Evolutionary conservation across 2,329 filamentous ascomycete species (phyloP).

Genomic region (Penicillium sumatraense): DNA sequence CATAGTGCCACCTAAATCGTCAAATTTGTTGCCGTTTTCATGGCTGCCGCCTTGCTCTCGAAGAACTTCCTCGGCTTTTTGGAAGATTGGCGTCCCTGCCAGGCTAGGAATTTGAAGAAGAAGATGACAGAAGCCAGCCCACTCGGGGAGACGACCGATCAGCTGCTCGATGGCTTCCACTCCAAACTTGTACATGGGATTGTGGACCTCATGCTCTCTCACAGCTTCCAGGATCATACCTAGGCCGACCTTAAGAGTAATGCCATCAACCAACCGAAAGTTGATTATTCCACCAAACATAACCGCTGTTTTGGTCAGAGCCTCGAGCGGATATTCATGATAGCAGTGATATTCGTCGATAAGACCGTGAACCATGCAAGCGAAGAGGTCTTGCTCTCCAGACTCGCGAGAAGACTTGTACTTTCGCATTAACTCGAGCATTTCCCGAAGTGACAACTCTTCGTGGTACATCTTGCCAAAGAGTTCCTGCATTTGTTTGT

Average conservation of each 20-base stretch:
- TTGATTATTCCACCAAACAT: slow-evolving; percentile 97
- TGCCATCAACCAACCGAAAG: slow-evolving; percentile 84
- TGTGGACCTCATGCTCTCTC: slow-evolving; percentile 77
- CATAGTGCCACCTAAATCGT: slow-evolving; percentile 37
- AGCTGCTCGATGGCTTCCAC: slow-evolving; percentile 92
- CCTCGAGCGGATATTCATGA: slow-evolving; percentile 92
- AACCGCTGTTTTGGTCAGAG: slow-evolving; percentile 91
- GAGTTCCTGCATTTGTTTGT: slow-evolving; percentile 92
- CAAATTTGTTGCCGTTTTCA: slow-evolving; percentile 48
- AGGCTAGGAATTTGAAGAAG: slow-evolving; percentile 81
- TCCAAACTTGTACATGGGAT: slow-evolving; percentile 97
- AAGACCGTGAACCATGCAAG: slow-evolving; percentile 96
- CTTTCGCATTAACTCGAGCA: slow-evolving; percentile 80
- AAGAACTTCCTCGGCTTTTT: slow-evolving; percentile 80
- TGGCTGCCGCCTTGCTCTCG: slow-evolving; percentile 68
- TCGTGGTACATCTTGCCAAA: slow-evolving; percentile 98
- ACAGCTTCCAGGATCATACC: slow-evolving; percentile 98
- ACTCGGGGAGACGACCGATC: slow-evolving; percentile 80
- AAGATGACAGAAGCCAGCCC: slow-evolving; percentile 92
- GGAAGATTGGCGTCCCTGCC: slow-evolving; percentile 81
- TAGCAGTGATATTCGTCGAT: slow-evolving; percentile 98
- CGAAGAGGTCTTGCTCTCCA: slow-evolving; percentile 89
- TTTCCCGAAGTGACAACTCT: slow-evolving; percentile 81
- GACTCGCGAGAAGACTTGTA: slow-evolving; percentile 88
- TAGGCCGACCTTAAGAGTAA: slow-evolving; percentile 90